phyloP scores from a whole-genome alignment of 176 grass and related monocot genomes.

The Triticum turgidum region DNA sequence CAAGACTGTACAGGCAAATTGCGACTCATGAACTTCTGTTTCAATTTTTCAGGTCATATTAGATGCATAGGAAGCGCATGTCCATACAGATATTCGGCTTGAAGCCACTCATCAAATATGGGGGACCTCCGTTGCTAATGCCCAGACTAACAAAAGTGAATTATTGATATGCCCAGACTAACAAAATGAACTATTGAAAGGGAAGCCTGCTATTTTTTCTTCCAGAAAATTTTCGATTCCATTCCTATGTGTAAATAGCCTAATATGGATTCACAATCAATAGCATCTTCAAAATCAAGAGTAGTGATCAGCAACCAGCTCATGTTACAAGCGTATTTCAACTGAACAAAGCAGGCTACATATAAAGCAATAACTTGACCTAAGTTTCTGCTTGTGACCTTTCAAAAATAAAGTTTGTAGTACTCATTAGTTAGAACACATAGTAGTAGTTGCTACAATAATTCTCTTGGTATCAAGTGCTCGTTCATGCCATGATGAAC shows the following conservation, averaged over 20 bases:
- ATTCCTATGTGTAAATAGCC: background rate
- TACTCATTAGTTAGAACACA: background rate
- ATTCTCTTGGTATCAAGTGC: background rate
- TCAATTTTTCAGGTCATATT: background rate
- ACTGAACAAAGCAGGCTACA: background rate
- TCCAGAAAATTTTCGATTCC: background rate
- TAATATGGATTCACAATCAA: background rate
- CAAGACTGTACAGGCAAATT: constrained; percentile 3
- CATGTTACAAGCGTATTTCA: background rate
- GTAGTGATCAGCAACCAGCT: background rate
- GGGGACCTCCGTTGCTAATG: background rate
- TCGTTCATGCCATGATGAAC: background rate
- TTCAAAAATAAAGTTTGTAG: too few species aligned
- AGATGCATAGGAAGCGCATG: background rate
- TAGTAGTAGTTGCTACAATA: background rate
- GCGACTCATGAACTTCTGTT: background rate
- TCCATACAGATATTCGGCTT: background rate
- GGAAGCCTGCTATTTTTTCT: background rate
- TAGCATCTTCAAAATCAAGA: too few species aligned
- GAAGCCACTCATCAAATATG: background rate
- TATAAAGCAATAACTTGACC: background rate
- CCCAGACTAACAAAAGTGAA: background rate
- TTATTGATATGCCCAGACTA: background rate
- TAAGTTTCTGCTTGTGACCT: background rate
- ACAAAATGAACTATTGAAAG: background rate